Conservation (phyloP, 768 basidiomycete species). For the Psilocybe cubensis region DNA sequence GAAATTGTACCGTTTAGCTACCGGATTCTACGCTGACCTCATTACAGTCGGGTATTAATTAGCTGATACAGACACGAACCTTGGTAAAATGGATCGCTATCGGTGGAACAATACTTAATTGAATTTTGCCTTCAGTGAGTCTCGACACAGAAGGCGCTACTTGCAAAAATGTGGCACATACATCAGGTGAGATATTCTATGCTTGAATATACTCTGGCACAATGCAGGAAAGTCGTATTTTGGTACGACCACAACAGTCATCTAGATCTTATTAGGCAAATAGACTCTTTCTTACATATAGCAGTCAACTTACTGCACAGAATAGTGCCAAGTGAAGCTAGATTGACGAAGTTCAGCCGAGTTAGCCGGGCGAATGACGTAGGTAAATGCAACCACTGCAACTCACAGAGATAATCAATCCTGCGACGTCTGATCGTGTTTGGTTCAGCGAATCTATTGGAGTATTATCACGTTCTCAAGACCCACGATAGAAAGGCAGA, state of each 20-base stretch:
- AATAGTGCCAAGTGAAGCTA: constrained; percentile 62
- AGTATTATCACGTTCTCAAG: too few relatives aligned
- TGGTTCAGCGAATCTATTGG: background rate
- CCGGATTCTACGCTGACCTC: constrained; percentile 42
- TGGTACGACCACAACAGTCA: constrained; percentile 49
- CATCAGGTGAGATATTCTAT: constrained; percentile 54
- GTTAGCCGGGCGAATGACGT: background rate
- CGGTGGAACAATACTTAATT: constrained; percentile 47
- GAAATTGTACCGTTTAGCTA: constrained; percentile 45
- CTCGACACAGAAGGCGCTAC: too few relatives aligned
- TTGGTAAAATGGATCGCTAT: constrained; percentile 55
- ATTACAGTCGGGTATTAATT: background rate
- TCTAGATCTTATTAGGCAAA: constrained; percentile 33
- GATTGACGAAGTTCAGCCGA: constrained; percentile 15
- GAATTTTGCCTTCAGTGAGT: background rate
- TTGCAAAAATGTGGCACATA: constrained; percentile 19
- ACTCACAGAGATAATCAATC: constrained; percentile 57
- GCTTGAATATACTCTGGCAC: constrained; percentile 47
- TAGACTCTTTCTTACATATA: background rate
- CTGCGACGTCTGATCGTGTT: constrained; percentile 34
- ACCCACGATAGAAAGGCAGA: constrained; percentile 48
- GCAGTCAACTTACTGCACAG: constrained; percentile 41
- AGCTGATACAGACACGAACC: constrained; percentile 30
- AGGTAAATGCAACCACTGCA: background rate
- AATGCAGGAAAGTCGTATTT: constrained; percentile 49